Percentiles rank a stretch among this genome's conserved stretches.
phyloP scores from a whole-genome alignment of 495 filamentous ascomycete species.

The Xylaria telfairii region DNA sequence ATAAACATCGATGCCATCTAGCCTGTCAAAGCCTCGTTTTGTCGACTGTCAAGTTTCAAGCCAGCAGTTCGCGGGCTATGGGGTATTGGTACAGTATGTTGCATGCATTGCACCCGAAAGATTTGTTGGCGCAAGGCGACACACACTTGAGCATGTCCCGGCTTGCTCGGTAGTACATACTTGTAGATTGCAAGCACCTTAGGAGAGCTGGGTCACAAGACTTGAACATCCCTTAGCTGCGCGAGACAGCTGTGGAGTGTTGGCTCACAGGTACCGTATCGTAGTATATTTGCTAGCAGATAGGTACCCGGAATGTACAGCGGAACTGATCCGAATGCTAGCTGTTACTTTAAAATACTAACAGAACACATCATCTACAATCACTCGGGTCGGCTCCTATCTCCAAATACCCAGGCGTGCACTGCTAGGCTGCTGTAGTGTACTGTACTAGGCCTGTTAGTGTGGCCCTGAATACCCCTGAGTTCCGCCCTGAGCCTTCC shows the following conservation, averaged over 20 bases:
- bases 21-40: neutral
- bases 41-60: neutral
- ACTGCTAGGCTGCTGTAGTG: neutral
- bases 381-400: neutral
- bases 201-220: slow-evolving; percentile 16
- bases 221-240: neutral
- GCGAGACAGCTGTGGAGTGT: neutral
- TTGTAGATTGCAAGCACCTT: neutral
- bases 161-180: slow-evolving; percentile 4
- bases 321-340: neutral
- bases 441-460: neutral
- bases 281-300: neutral
- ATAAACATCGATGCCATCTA: neutral
- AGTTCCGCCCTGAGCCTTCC: slow-evolving; percentile 8
- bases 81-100: neutral
- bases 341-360: neutral
- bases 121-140: neutral
- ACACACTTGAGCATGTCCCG: neutral
- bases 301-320: neutral
- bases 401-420: neutral
- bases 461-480: slow-evolving; percentile 20
- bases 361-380: too few relatives aligned
- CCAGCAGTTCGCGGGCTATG: neutral
- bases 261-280: neutral
- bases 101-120: neutral